A percentile compares a stretch with the other conserved stretches of the same genome.
phyloP scores from a whole-genome alignment of 805 yeast species.

The Pichia pseudocactophila region DNA sequence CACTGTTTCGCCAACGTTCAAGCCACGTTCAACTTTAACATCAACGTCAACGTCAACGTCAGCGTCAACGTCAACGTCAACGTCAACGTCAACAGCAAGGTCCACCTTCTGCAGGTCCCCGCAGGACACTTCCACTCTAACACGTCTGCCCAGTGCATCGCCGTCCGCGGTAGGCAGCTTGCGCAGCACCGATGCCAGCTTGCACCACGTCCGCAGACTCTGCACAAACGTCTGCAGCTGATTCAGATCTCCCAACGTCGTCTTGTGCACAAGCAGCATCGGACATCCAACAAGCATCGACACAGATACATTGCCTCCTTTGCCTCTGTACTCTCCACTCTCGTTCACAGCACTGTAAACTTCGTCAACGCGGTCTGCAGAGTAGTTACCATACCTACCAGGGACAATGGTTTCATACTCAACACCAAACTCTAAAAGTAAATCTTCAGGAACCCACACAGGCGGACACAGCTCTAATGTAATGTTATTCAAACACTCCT shows the following conservation, averaged over 20 bases:
- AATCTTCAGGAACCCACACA: conserved; percentile 28
- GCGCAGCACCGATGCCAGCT: not conserved
- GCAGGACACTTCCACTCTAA: no score
- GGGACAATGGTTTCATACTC: conserved; percentile 20
- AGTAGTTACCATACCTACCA: conserved; percentile 1
- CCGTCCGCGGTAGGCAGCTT: not conserved
- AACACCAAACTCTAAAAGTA: conserved; percentile 16
- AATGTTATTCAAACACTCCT: conserved; percentile 16
- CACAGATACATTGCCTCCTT: not conserved
- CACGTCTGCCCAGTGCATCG: no score
- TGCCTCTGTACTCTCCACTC: not conserved
- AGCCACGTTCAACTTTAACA: no score
- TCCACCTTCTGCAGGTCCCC: no score
- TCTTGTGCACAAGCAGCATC: not conserved
- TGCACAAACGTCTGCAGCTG: not conserved
- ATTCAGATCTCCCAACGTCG: not conserved
- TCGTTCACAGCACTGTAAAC: not conserved
- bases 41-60: no score
- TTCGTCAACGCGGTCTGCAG: not conserved
- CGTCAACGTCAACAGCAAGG: no score
- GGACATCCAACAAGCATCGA: not conserved
- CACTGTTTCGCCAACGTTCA: no score
- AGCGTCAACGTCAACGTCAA: no score
- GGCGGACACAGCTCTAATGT: conserved; percentile 26
- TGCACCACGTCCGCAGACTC: not conserved